Evolutionary conservation across 495 filamentous ascomycete genomes (phyloP), one percentile per base, ranked within the genome.

Genomic region (Parathielavia appendiculata): DNA sequence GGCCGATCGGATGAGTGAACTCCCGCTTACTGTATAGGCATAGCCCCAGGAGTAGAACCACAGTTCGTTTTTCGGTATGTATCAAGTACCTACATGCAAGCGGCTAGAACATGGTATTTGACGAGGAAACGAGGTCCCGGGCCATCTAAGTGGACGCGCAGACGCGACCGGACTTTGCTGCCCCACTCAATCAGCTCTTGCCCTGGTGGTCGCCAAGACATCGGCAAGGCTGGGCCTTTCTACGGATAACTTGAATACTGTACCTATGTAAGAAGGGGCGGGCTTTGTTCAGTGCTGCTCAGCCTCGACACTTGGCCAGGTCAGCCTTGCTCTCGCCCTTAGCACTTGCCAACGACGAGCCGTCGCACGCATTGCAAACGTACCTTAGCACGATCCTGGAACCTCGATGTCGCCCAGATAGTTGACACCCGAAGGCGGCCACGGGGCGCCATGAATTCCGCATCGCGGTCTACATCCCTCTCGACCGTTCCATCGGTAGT

Each of bases 391-490:
- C 14, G 22, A 47, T 0, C 13, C n/a, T n/a, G 13, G 8, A 30
- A 16, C 23, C 19, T 61, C 20, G 62, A 69, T 69, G 68, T 62
- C 36, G 26, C 59, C 23, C n/a, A 40, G 41, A 64, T 64, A 61
- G 50, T 36, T 51, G 41, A 59, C 54, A 35, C 11, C 51, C 56
- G 48, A 63, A 45, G 63, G 65, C 58, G 51, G 69, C 55, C 64
- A 61, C 48, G 17, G 43, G 58, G 62, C 63, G 66, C 57, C 49
- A 73, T 71, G 68, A 73, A 66, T 52, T 61, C 66, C 48, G 58
- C 63, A 57, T 54, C 69, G 58, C 70, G 68, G 71, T 76, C 82
- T 52, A 78, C 83, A 38, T 83, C 84, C 55, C 73, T 81, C 69
- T 79, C 61, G 22, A 73, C 73, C 63, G 77, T 63, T 22, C 64